Percentiles rank a stretch among this genome's conserved stretches.
These are phyloP conservation scores for Penicillium janthinellum DNA, from an alignment of 2,329 filamentous ascomycete genomes.

Conservation along the genomic window DNA sequence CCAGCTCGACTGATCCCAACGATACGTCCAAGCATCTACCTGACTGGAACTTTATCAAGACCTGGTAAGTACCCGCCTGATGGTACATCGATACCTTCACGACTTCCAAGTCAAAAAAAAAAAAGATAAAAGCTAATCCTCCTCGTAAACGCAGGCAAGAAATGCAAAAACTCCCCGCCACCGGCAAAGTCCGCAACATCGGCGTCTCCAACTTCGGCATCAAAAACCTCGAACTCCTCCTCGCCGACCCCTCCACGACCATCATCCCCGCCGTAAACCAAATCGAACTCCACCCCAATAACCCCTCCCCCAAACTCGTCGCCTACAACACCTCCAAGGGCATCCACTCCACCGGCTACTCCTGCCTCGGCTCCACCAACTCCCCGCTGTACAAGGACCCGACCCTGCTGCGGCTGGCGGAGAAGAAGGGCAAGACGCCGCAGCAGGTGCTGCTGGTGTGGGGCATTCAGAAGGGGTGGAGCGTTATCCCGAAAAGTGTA, in stretches of 20 bases:
- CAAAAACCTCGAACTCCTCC: slow-evolving; percentile 74
- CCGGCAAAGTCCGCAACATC: slow-evolving; percentile 72
- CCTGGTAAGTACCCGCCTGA: slow-evolving; percentile 49
- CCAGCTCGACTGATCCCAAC: slow-evolving; percentile 55
- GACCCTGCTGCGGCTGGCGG: slow-evolving; percentile 54
- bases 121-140: not conserved
- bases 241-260: slow-evolving; percentile 63
- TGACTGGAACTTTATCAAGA: slow-evolving; percentile 83
- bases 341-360: slow-evolving; percentile 60
- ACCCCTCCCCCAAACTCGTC: slow-evolving; percentile 63
- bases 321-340: slow-evolving; percentile 55
- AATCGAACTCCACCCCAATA: slow-evolving; percentile 64
- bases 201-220: slow-evolving; percentile 87
- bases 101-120: no score
- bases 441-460: slow-evolving; percentile 64
- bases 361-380: slow-evolving; percentile 58
- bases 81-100: no score
- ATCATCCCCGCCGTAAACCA: slow-evolving; percentile 57
- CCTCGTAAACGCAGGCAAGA: slow-evolving; percentile 30
- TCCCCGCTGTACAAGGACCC: slow-evolving; percentile 57
- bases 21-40: slow-evolving; percentile 63
- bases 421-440: slow-evolving; percentile 58
- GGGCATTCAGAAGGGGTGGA: slow-evolving; percentile 79
- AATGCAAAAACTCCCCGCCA: slow-evolving; percentile 49
- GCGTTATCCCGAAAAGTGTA: slow-evolving; percentile 83